These are phyloP conservation scores for Bertia moriformis DNA, from an alignment of 2,329 filamentous ascomycete genomes.

Conservation along the genomic window DNA sequence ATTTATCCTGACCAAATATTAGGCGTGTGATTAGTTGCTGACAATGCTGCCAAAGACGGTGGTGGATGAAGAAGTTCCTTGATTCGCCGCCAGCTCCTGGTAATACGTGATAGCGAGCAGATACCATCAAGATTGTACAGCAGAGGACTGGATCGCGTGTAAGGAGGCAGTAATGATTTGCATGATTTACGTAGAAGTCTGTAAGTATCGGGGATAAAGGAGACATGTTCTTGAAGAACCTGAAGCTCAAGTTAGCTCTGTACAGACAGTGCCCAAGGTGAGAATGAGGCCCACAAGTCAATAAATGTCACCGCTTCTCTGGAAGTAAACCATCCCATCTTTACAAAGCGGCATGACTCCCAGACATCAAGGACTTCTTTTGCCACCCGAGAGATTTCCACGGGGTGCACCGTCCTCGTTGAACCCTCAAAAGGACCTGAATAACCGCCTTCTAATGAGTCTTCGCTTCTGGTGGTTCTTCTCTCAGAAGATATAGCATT, in stretches of 20 bases:
- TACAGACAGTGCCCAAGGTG: too few species aligned
- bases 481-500: neutral
- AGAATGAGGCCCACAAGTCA: conserved; percentile 20
- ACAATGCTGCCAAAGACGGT: conserved; percentile 36
- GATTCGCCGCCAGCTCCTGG: conserved; percentile 25
- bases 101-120: conserved; percentile 31
- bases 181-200: conserved; percentile 30
- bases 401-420: neutral
- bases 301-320: conserved; percentile 35
- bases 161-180: conserved; percentile 29
- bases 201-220: conserved; percentile 32
- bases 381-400: conserved; percentile 2
- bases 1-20: conserved; percentile 36
- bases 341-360: conserved; percentile 33
- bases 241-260: too few species aligned
- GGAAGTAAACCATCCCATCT: conserved; percentile 39
- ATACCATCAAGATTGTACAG: conserved; percentile 36
- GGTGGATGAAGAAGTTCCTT: conserved; percentile 34
- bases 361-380: conserved; percentile 24
- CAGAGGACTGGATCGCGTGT: conserved; percentile 34
- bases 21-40: conserved; percentile 35
- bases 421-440: neutral
- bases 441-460: neutral
- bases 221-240: conserved; percentile 33
- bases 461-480: too few species aligned